These are phyloP conservation scores for Scedosporium dehoogii DNA, from an alignment of 2,329 filamentous ascomycete genomes.

Conservation along the genomic window DNA sequence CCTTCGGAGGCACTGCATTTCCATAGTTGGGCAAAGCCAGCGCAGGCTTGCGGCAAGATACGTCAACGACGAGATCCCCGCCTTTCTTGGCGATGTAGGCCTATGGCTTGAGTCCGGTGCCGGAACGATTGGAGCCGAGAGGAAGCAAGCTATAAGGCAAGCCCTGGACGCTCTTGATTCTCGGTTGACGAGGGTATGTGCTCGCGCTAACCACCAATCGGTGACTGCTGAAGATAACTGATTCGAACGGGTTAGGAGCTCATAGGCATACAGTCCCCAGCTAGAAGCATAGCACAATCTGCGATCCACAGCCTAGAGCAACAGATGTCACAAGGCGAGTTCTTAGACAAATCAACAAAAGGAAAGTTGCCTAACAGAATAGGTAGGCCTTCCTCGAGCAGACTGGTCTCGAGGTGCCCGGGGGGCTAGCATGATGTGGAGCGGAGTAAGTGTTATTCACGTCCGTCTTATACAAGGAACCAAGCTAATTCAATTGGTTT, in stretches of 20 bases:
- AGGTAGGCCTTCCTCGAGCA: too few relatives aligned
- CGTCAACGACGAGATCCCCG: constrained; percentile 29
- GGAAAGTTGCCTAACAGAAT: too few relatives aligned
- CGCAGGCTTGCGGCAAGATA: constrained; percentile 24
- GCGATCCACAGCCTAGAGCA: too few relatives aligned
- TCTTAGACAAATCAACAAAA: too few relatives aligned
- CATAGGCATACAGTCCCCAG: too few relatives aligned
- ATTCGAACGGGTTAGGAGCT: background rate
- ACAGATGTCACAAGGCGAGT: too few relatives aligned
- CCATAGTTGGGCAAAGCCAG: constrained; percentile 32
- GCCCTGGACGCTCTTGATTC: constrained; percentile 22
- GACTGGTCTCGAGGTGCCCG: too few relatives aligned
- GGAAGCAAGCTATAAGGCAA: constrained; percentile 21
- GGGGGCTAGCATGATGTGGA: too few relatives aligned
- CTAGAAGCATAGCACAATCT: too few relatives aligned
- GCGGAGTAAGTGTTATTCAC: too few relatives aligned
- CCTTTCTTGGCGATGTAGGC: constrained; percentile 26
- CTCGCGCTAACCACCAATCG: background rate
- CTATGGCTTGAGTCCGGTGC: constrained; percentile 35
- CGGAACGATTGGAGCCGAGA: constrained; percentile 24
- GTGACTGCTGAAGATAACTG: background rate
- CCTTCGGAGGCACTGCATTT: constrained; percentile 32
- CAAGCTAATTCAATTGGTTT: background rate
- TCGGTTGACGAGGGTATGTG: constrained; percentile 20
- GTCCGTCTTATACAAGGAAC: too few relatives aligned